Conservation (phyloP, 75 land plant species). For the Ceratopteris richardii region DNA sequence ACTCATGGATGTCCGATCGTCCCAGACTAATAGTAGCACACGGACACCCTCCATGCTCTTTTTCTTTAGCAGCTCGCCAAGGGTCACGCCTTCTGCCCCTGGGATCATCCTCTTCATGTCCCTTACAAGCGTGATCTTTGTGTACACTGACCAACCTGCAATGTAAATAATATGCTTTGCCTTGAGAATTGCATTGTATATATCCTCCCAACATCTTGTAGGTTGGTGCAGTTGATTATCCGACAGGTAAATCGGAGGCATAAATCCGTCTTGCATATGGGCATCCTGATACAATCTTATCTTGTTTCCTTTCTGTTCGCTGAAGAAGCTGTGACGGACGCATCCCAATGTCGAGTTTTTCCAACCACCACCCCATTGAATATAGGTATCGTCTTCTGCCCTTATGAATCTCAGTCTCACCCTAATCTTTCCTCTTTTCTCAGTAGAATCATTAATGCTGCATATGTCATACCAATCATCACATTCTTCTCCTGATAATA, state of each 20-base stretch:
- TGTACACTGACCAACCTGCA: too few relatives aligned
- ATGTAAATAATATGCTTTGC: too few relatives aligned
- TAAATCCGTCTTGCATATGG: conserved; percentile 26
- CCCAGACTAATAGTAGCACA: conserved; percentile 65
- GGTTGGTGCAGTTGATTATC: too few relatives aligned
- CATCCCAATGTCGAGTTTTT: too few relatives aligned
- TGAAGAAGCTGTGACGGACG: conserved; percentile 26
- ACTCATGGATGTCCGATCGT: conserved; percentile 29
- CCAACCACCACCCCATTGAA: too few relatives aligned
- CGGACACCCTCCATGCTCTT: conserved; percentile 75
- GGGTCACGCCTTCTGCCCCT: conserved; percentile 40
- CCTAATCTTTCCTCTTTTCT: not conserved
- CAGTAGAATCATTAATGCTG: not conserved
- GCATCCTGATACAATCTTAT: conserved; percentile 44
- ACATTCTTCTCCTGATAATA: conserved; percentile 33
- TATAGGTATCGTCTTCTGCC: not conserved
- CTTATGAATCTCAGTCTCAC: not conserved
- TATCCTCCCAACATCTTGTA: too few relatives aligned
- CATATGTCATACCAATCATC: conserved; percentile 44
- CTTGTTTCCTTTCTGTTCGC: conserved; percentile 22
- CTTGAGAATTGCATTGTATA: too few relatives aligned
- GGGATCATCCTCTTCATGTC: conserved; percentile 40
- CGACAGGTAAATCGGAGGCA: conserved; percentile 25
- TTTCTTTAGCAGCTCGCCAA: conserved; percentile 68
- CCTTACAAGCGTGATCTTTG: conserved; percentile 30